phyloP scores from a whole-genome alignment of 257 asterid genomes.

The Jasminum sambac region DNA sequence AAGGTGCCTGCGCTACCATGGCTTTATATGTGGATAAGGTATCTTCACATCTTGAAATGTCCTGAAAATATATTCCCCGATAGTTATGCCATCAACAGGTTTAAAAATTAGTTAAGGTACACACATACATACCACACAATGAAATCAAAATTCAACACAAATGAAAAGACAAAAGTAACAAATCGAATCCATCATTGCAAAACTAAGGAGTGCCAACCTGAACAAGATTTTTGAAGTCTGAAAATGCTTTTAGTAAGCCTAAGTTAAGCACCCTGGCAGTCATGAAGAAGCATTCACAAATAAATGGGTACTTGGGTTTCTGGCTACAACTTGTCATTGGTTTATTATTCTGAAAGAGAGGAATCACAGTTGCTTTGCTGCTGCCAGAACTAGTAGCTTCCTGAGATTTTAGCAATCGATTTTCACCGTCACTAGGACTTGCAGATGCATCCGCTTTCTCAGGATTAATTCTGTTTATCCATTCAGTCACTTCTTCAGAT shows the following conservation, averaged over 20 bases:
- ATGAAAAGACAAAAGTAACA: background rate
- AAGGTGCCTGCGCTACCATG: conserved; percentile 72
- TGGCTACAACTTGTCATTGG: conserved; percentile 42
- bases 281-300: conserved; percentile 99
- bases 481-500: conserved; percentile 89
- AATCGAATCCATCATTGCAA: background rate
- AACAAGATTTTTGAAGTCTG: conserved; percentile 91
- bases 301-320: conserved; percentile 72
- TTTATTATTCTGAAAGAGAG: conserved; percentile 35
- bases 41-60: conserved; percentile 87
- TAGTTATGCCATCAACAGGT: conserved; percentile 23
- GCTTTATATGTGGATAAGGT: conserved; percentile 68
- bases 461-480: conserved; percentile 49
- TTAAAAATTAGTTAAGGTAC: background rate
- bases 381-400: conserved; percentile 75
- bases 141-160: conserved; percentile 10
- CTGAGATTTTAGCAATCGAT: conserved; percentile 65
- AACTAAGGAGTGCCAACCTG: conserved; percentile 54
- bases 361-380: conserved; percentile 41
- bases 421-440: conserved; percentile 46
- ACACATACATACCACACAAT: conserved; percentile 3
- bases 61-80: conserved; percentile 51
- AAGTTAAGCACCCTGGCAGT: conserved; percentile 91
- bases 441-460: conserved; percentile 37
- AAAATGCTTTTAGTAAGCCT: conserved; percentile 90